phyloP scores from a whole-genome alignment of 495 filamentous ascomycete species.

The Jackrogersella multiformis region DNA sequence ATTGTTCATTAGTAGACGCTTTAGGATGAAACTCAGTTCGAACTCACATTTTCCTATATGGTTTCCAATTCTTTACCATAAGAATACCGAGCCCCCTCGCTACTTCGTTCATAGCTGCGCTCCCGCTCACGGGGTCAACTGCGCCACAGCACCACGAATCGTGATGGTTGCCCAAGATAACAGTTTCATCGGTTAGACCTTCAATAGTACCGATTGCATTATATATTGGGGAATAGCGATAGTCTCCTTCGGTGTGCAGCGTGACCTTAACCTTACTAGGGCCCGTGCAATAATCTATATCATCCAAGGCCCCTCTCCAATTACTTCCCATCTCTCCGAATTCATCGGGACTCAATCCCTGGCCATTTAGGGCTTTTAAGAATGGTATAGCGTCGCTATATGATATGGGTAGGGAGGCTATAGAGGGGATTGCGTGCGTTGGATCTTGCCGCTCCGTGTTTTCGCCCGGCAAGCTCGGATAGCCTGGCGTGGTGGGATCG shows the following conservation, averaged over 20 bases:
- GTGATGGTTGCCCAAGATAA: constrained; percentile 84
- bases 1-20: neutral
- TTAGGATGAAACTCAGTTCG: neutral
- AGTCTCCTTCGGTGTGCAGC: constrained; percentile 75
- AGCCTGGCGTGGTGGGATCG: constrained; percentile 78
- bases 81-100: constrained; percentile 76
- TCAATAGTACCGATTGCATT: constrained; percentile 87
- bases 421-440: constrained; percentile 69
- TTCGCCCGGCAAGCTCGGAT: constrained; percentile 73
- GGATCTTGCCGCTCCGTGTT: constrained; percentile 73
- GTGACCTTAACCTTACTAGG: constrained; percentile 71
- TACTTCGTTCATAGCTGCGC: constrained; percentile 70
- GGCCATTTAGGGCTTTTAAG: constrained; percentile 77
- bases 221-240: constrained; percentile 71
- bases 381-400: constrained; percentile 78
- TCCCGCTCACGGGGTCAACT: constrained; percentile 64
- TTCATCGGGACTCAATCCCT: constrained; percentile 55
- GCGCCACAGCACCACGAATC: constrained; percentile 71
- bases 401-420: constrained; percentile 85
- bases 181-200: constrained; percentile 73
- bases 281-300: constrained; percentile 77
- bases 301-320: constrained; percentile 73
- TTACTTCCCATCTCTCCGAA: neutral
- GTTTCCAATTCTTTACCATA: constrained; percentile 76
- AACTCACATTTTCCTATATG: constrained; percentile 71